Evolutionary conservation across 129 eudicot genomes (phyloP).

Genomic region (Centrapalus pauciflorus): DNA sequence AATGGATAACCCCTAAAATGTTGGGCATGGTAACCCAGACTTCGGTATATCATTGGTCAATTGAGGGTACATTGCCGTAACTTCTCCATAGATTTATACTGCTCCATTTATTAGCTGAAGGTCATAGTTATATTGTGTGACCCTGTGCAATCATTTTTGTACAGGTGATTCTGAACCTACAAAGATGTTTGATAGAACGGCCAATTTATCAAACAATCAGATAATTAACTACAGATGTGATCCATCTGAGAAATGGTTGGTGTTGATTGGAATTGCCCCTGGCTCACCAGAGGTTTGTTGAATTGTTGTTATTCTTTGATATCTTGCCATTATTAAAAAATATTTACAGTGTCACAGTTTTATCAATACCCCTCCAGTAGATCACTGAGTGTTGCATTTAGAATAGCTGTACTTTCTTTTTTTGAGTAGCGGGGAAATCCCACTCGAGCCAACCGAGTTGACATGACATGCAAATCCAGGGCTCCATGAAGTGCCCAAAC

Average conservation of each 20-base stretch:
- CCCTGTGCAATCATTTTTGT: background rate
- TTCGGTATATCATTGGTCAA: constrained; percentile 95
- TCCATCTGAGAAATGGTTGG: constrained; percentile 98
- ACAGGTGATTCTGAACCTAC: constrained; percentile 88
- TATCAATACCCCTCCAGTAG: background rate
- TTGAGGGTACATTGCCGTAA: constrained; percentile 55
- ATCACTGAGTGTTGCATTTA: background rate
- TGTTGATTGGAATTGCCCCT: constrained; percentile 93
- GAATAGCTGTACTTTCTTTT: background rate
- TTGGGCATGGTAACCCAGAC: constrained; percentile 94
- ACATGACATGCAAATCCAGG: too few relatives aligned
- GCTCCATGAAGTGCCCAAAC: too few relatives aligned
- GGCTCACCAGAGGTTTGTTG: constrained; percentile 91
- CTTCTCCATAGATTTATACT: background rate
- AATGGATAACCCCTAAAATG: constrained; percentile 89
- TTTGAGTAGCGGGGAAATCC: too few relatives aligned
- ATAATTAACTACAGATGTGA: constrained; percentile 88
- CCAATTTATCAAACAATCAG: constrained; percentile 87
- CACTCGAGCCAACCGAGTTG: too few relatives aligned
- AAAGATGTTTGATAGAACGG: constrained; percentile 95
- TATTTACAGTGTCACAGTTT: background rate
- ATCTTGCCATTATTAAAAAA: background rate
- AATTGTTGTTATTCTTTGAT: constrained; percentile 33
- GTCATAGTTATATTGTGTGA: background rate
- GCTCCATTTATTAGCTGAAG: background rate